A percentile compares a stretch with the other conserved stretches of the same genome.
These are phyloP conservation scores for Ceratobasidium sp. DNA, from an alignment of 1,284 basidiomycete species.

Conservation along the genomic window DNA sequence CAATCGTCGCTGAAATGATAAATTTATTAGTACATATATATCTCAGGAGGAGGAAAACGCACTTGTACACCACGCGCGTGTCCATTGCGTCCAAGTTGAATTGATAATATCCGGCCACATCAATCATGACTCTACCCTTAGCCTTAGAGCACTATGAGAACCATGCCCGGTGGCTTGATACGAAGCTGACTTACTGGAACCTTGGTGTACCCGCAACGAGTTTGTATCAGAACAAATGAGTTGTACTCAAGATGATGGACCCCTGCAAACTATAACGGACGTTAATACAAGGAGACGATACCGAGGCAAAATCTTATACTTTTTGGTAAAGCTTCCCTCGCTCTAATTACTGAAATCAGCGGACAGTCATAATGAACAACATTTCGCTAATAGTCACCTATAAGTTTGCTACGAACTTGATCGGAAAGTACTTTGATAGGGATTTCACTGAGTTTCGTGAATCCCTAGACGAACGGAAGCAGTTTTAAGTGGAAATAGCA, in stretches of 20 bases:
- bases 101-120: conserved; percentile 28
- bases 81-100: conserved; percentile 37
- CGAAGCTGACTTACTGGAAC: conserved; percentile 6
- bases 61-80: conserved; percentile 1
- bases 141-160: background rate
- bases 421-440: conserved; percentile 41
- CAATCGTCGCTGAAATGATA: too few species aligned
- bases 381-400: too few species aligned
- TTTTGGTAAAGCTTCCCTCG: conserved; percentile 39
- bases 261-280: conserved; percentile 19
- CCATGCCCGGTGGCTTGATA: too few species aligned
- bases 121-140: conserved; percentile 38
- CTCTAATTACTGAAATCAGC: conserved; percentile 1
- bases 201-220: conserved; percentile 11
- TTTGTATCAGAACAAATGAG: conserved; percentile 17
- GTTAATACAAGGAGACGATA: background rate
- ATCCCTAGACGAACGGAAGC: too few species aligned
- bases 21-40: too few species aligned
- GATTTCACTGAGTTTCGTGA: conserved; percentile 23
- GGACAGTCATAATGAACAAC: too few species aligned
- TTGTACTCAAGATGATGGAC: conserved; percentile 30
- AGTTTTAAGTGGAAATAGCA: background rate
- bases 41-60: too few species aligned
- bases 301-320: background rate
- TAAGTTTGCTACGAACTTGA: conserved; percentile 1